These are phyloP conservation scores for Circinella minor DNA, from an alignment of 371 early-diverging fungal genomes.

Conservation along the genomic window DNA sequence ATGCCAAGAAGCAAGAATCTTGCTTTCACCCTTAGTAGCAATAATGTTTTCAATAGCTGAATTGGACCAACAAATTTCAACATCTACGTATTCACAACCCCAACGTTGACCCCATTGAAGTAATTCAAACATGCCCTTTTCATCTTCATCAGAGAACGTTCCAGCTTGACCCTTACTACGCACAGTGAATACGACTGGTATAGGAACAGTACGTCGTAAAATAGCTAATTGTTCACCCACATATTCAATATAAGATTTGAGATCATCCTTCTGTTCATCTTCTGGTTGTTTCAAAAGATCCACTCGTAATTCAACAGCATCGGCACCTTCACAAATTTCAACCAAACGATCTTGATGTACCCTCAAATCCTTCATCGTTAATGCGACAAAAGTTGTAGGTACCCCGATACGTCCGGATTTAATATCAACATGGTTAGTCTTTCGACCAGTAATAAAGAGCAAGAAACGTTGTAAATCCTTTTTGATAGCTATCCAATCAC, in stretches of 20 bases:
- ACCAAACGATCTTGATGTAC: constrained; percentile 52
- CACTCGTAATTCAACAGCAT: constrained; percentile 93
- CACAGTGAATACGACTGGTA: constrained; percentile 95
- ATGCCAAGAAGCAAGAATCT: constrained; percentile 91
- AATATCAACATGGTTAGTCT: constrained; percentile 46
- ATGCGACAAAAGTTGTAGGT: constrained; percentile 85
- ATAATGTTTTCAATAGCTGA: constrained; percentile 56
- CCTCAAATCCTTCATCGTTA: constrained; percentile 81
- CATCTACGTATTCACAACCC: constrained; percentile 94
- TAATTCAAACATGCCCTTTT: constrained; percentile 67
- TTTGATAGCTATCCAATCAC: constrained; percentile 72
- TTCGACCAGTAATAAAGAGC: constrained; percentile 59
- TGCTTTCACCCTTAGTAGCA: constrained; percentile 58
- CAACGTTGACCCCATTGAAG: constrained; percentile 75
- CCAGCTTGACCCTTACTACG: constrained; percentile 90
- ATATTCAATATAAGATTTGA: constrained; percentile 59
- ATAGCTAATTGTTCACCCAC: constrained; percentile 81
- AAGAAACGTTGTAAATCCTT: constrained; percentile 72
- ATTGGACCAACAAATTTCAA: constrained; percentile 72
- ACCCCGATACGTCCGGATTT: constrained; percentile 40
- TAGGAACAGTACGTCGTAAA: constrained; percentile 65
- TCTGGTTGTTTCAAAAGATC: constrained; percentile 76
- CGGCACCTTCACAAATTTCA: constrained; percentile 76
- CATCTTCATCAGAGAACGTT: constrained; percentile 73
- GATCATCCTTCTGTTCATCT: constrained; percentile 21